A percentile compares a stretch with the other conserved stretches of the same genome.
These are phyloP conservation scores for Trichoderma gracile DNA, from an alignment of 2,329 filamentous ascomycete genomes.

Conservation along the genomic window DNA sequence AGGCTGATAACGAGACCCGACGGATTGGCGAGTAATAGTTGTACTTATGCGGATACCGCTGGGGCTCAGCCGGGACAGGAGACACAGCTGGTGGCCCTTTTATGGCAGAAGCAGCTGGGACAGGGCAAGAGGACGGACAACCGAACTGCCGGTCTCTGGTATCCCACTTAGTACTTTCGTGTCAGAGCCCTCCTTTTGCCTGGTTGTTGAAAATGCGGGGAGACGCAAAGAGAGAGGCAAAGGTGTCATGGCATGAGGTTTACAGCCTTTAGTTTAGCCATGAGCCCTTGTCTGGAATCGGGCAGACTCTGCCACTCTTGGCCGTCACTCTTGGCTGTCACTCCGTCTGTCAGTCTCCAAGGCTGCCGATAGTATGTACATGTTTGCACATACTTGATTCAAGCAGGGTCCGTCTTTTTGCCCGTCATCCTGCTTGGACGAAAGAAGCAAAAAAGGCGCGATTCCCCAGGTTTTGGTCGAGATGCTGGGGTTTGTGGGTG, in stretches of 20 bases:
- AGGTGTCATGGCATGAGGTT: conserved; percentile 9
- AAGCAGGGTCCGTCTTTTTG: conserved; percentile 8
- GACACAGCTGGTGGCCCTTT: background rate
- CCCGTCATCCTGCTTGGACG: background rate
- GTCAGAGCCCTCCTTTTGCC: background rate
- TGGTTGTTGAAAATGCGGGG: conserved; percentile 2
- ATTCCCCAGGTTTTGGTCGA: conserved; percentile 15
- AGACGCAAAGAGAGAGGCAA: background rate
- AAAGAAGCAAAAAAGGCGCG: background rate
- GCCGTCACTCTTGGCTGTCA: too few species aligned
- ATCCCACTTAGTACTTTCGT: conserved; percentile 3
- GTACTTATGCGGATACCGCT: conserved; percentile 1
- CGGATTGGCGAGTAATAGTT: conserved; percentile 18
- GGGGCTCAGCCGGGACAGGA: background rate
- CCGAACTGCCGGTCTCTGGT: too few species aligned
- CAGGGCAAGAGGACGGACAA: too few species aligned
- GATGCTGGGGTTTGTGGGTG: background rate
- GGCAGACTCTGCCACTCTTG: too few species aligned
- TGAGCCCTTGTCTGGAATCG: background rate
- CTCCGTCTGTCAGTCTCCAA: too few species aligned
- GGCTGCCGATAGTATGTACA: too few species aligned
- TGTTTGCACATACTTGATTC: too few species aligned
- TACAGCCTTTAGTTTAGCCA: background rate
- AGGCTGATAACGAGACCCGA: conserved; percentile 8
- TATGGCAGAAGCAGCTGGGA: background rate